Percentiles rank a stretch among this genome's conserved stretches.
phyloP scores from a whole-genome alignment of 805 yeast genomes.

The Diddensiella santjacobensis region DNA sequence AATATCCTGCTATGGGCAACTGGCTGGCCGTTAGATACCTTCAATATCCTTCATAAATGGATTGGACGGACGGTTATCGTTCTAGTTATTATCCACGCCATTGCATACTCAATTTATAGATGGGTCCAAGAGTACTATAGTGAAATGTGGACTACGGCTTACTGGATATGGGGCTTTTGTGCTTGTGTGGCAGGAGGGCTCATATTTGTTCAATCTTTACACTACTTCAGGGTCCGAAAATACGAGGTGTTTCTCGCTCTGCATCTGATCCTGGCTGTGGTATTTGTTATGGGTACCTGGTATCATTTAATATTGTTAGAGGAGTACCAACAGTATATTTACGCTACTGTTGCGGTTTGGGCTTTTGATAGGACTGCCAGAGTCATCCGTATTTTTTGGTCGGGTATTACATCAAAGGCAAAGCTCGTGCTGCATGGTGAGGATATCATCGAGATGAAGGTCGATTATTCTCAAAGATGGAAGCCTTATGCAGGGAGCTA shows the following conservation, averaged over 20 bases:
- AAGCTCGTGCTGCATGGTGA: constrained; percentile 16
- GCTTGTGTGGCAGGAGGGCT: constrained; percentile 43
- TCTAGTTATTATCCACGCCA: constrained; percentile 53
- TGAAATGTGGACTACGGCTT: constrained; percentile 20
- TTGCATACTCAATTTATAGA: constrained; percentile 54
- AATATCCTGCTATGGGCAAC: constrained; percentile 60
- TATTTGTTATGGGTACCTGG: constrained; percentile 56
- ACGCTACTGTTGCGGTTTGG: constrained; percentile 64
- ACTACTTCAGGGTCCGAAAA: constrained; percentile 44
- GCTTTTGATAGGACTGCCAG: constrained; percentile 61
- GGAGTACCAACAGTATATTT: constrained; percentile 36
- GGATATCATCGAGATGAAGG: constrained; percentile 25
- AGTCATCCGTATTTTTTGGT: constrained; percentile 42
- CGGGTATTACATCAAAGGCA: constrained; percentile 7
- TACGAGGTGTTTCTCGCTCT: constrained; percentile 57
- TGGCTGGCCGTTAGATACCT: constrained; percentile 60
- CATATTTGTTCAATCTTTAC: constrained; percentile 47
- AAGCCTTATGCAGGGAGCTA: constrained; percentile 52
- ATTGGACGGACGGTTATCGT: constrained; percentile 49
- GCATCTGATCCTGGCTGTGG: constrained; percentile 53
- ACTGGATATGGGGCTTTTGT: constrained; percentile 37
- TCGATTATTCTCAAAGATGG: constrained; percentile 44
- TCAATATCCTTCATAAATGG: constrained; percentile 62
- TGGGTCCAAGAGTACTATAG: constrained; percentile 26
- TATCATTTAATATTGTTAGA: constrained; percentile 39